Base-by-base conservation (phyloP, 1,284 basidiomycete genomes). In the Agroathelia rolfsii region DNA sequence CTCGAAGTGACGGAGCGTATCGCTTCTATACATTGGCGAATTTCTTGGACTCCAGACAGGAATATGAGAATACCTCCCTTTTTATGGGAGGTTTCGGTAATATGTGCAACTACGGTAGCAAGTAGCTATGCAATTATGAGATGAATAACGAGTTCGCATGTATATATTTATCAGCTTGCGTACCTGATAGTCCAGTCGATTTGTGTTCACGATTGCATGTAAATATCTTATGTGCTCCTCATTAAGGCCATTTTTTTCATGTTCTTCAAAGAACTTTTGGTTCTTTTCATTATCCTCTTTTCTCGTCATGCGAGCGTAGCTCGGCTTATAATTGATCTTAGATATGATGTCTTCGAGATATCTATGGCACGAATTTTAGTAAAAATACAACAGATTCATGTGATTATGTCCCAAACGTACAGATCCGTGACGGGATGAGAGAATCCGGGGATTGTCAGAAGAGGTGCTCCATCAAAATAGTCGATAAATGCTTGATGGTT, bases 41-140 rank as follows among this genome's bases (percentile, higher is more conserved):
- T 92, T 48, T 92, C 87, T 58, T 84, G 80, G 0, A 87, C 81
- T 54, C 92, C 92, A 16, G 87, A 77, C 38, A 92, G 68, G 58
- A 96, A 96, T 27, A 95, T 76, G 13, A 96, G 66, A 29, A 95
- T 74, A 3, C 82, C 83, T 3, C 75, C 76, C 25, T 57, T 59
- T 26, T 64, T 61, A 12, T 69, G 48, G 8, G 69, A 62, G 5
- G 64, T 62, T 9, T 56, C 61, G n/a, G 78, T 55, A 29, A 90
- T 81, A 45, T 87, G 64, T 20, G 66, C 58, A 9, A 87, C 73
- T 6, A 80, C 59, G 0, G 71, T 59, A 4, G 76, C 74, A 26
- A 94, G 70, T 2, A 95, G 65, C 66, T 86, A 55, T 32, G 12
- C 10, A 23, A 16, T 19, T 9, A 26, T 21, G 18, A 26, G 22